Evolutionary conservation across 1,139 yeast species (phyloP), one percentile per base, ranked within the genome.

Genomic region (Zygosaccharomyces pseudobailii): DNA sequence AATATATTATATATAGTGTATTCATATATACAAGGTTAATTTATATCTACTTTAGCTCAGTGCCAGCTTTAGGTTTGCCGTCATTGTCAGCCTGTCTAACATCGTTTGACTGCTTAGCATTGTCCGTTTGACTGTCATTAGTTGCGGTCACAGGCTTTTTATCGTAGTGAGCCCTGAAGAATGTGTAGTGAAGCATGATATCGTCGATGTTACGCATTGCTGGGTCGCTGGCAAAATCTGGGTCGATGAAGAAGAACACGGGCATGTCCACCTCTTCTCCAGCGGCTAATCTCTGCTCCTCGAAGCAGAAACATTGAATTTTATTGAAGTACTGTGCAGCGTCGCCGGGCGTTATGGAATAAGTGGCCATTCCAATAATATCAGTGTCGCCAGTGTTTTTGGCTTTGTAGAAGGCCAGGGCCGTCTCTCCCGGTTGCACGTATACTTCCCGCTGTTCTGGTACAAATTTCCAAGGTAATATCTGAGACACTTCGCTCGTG

Each of bases 231-330:
- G 95, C 95, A 68, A 87, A 92, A 56, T 94, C 98, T 0, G 99
- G 99, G 64, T 94, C 99, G 47, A 94, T 87, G 68, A 94, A 94
- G 77, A 94, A 94, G 71, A 94, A 94, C 17, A 92, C 90, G 0
- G 99, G 99, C 98, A 94, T 92, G 63, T 94, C 99, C 13, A 94
- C 96, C 66, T 92, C 97, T 70, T 94, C 99, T 5, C 97, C 97
- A 1, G 97, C 96, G 48, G 84, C 78, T 55, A 92, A 73, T 66
- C 88, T 78, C 68, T 92, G 99, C 65, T 92, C 98, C 70, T 92
- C 99, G 65, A 94, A 92, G 65, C 99, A 92, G 71, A 92, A 92
- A 68, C 99, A 92, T 66, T 92, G 98, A 61, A 92, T 92, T 69
- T 92, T 92, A 71, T 88, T 87, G 72, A 92, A 92, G 68, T 92